Percentiles rank a stretch among this genome's conserved stretches.
These are phyloP conservation scores for Aspergillus leporis DNA, from an alignment of 495 filamentous ascomycete genomes.

Conservation along the genomic window DNA sequence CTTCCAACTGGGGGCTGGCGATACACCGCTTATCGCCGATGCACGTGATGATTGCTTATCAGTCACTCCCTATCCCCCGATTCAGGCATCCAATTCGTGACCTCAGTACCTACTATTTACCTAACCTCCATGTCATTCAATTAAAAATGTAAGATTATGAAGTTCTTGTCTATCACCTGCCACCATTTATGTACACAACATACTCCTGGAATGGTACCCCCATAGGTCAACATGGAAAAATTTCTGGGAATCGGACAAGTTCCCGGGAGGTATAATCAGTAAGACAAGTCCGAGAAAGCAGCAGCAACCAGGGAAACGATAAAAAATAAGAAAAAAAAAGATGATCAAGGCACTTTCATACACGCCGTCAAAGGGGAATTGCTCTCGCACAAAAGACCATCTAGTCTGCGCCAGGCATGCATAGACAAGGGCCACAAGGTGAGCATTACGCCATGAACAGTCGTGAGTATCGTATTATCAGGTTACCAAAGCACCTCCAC, in stretches of 20 bases:
- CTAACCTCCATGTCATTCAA: neutral
- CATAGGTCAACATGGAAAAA: conserved; percentile 9
- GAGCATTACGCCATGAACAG: conserved; percentile 22
- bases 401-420: conserved; percentile 37
- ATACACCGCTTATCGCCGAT: conserved; percentile 28
- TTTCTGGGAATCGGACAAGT: conserved; percentile 27
- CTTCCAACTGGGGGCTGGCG: conserved; percentile 8
- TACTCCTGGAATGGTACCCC: conserved; percentile 11
- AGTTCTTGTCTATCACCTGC: conserved; percentile 20
- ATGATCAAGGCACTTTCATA: conserved; percentile 22
- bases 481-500: conserved; percentile 12
- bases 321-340: conserved; percentile 14
- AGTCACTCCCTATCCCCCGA: neutral
- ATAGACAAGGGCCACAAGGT: conserved; percentile 12
- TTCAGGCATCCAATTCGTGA: neutral
- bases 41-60: conserved; percentile 27
- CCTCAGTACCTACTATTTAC: no score
- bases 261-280: conserved; percentile 40
- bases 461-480: conserved; percentile 21
- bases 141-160: conserved; percentile 13
- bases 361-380: conserved; percentile 21
- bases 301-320: conserved; percentile 5
- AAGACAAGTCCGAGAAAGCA: conserved; percentile 35
- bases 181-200: conserved; percentile 30
- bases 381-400: conserved; percentile 11